phyloP scores from a whole-genome alignment of 176 grass and related monocot genomes.

The Puccinellia tenuiflora region DNA sequence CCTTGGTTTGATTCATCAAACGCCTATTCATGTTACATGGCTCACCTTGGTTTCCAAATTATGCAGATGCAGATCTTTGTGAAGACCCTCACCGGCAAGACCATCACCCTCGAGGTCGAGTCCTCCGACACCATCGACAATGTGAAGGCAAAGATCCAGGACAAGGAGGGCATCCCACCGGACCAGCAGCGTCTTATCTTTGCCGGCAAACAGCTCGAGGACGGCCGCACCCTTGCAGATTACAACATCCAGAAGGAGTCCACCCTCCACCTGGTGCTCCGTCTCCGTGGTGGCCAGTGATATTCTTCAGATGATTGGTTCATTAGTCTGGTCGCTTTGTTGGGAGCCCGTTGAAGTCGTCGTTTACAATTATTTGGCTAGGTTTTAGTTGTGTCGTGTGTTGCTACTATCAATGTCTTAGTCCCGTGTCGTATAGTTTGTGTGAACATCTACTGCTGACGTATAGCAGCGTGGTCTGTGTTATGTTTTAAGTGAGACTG shows the following conservation, averaged over 20 bases:
- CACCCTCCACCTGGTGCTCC: neutral
- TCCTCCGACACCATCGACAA: constrained; percentile 59
- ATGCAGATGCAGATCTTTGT: constrained; percentile 93
- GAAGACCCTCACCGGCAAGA: constrained; percentile 80
- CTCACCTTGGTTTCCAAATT: no score
- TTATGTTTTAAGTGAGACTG: neutral
- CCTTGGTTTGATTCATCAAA: no score
- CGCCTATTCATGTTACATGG: no score
- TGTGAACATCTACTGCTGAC: no score
- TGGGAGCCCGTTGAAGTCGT: neutral
- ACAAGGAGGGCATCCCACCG: constrained; percentile 81
- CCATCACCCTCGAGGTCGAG: constrained; percentile 72
- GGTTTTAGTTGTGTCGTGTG: neutral
- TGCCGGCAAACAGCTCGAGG: constrained; percentile 56
- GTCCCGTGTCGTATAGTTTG: neutral
- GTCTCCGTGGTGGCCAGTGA: no score
- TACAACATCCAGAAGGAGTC: neutral
- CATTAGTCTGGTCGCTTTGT: neutral
- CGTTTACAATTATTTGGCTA: neutral
- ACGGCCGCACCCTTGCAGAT: constrained; percentile 42
- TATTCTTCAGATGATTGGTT: neutral
- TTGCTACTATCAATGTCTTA: neutral
- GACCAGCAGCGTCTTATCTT: constrained; percentile 77
- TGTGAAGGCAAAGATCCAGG: constrained; percentile 73
- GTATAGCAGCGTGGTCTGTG: no score